These are phyloP conservation scores for Lactarius hatsudake DNA, from an alignment of 768 basidiomycete genomes.

Conservation along the genomic window DNA sequence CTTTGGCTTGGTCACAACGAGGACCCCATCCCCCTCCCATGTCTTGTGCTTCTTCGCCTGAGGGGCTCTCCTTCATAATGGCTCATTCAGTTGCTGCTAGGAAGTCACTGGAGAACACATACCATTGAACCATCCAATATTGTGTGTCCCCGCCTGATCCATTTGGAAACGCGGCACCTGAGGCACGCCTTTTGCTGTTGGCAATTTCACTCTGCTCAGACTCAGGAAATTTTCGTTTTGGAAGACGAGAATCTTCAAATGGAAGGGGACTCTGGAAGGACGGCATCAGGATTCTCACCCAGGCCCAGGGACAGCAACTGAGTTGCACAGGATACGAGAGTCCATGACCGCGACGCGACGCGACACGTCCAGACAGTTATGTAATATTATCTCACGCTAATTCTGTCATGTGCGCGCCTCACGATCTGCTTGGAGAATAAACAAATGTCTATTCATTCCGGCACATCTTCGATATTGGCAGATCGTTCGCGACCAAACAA, in stretches of 20 bases:
- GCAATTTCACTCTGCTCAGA: conserved; percentile 22
- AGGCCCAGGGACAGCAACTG: not conserved
- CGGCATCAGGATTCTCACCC: conserved; percentile 15
- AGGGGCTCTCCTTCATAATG: conserved; percentile 51
- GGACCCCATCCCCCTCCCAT: conserved; percentile 83
- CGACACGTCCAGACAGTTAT: conserved; percentile 14
- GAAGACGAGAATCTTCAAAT: conserved; percentile 4
- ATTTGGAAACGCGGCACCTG: conserved; percentile 8
- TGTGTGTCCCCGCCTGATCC: conserved; percentile 34
- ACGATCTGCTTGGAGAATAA: too few species aligned
- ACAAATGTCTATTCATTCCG: too few species aligned
- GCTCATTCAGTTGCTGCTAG: not conserved
- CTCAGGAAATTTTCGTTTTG: conserved; percentile 30
- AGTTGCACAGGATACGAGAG: not conserved
- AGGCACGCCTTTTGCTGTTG: conserved; percentile 30
- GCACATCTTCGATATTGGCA: not conserved
- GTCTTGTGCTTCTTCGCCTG: conserved; percentile 85
- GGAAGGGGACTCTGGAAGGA: conserved; percentile 20
- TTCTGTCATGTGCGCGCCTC: not conserved
- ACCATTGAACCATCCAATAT: conserved; percentile 85
- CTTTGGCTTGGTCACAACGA: conserved; percentile 45
- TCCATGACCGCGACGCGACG: conserved; percentile 18
- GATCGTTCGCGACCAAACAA: not conserved
- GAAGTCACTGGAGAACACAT: conserved; percentile 17
- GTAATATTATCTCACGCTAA: not conserved